Base-by-base conservation (phyloP, 2,329 filamentous ascomycete species). In the Apiospora koreana region DNA sequence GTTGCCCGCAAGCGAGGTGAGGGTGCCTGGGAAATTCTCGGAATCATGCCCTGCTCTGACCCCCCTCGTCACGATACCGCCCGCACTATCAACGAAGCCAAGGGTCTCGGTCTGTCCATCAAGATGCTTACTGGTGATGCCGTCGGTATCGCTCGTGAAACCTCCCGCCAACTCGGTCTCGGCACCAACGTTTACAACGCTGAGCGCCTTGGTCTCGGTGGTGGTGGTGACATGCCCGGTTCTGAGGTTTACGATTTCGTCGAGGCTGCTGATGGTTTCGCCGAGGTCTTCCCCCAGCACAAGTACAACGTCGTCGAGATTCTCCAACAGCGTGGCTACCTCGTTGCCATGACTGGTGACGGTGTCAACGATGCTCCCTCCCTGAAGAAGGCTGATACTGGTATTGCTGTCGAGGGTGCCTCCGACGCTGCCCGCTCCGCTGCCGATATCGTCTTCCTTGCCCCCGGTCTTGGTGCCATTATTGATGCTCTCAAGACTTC, bases 91-190 rank as follows among this genome's bases (percentile, higher is more conserved):
- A 92, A 93, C 81, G 94, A 97, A 83, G 94, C 94, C 79, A 95
- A 96, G 87, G 88, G 86, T 74, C 90, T 97, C 71, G 94, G 94
- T 86, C 87, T 97, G 72, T 94, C 92, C 76, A 94, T 97, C 84
- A 97, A 97, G 88, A 97, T 97, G 94, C 89, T 97, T 85, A 97
- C 94, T 84, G 94, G 94, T 88, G 94, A 97, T 80, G 94, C 94
- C 75, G 94, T 97, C 80, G 94, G 94, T 82, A 97, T 97, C 81
- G 94, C 94, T 77, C 92, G 93, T 85, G 94, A 97, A 84, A 97
- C 94, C 76, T 96, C 94, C 69, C 93, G 94, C 78, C 93, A 96
- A 84, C 92, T 97, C 75, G 94, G 94, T 86, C 91, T 97, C 72
- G 94, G 94, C 78, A 96, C 94, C 79, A 97, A 97, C 83, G 91